Evolutionary conservation across 2,329 filamentous ascomycete species (phyloP), one percentile per base, ranked within the genome.

Genomic region (Fusarium liriodendri): DNA sequence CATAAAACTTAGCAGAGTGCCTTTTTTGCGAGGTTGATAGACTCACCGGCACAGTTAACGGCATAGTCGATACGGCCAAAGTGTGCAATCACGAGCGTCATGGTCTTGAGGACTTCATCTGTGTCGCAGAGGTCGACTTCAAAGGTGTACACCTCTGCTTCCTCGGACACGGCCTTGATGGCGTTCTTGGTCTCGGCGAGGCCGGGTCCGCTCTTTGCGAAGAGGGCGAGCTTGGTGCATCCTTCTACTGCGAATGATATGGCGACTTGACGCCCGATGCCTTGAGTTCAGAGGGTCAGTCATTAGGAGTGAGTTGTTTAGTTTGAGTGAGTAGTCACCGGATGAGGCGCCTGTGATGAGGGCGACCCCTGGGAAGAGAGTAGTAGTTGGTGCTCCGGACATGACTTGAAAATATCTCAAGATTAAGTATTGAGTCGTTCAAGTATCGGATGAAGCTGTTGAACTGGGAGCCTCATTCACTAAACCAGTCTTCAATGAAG

Each of bases 31-130:
- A 42, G 4, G 9, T 18, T 2, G 22, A 16, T 13, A 5, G 13
- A 69, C 69, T 38, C 57, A 82, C 82, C 84, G 27, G 85, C 86
- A 66, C 80, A 83, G 76, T 87, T 87, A 38, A 85, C 82, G 20
- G 83, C 83, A 76, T 87, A 87, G 76, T 87, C 85, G 18, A 87
- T 80, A 6, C 85, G 78, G 0, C 82, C 82, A 63, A 84, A 85
- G 16, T 76, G 71, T 2, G 74, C 67, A 5, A 84, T 79, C 4
- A 80, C 77, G 59, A 72, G 63, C 5, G 79, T 77, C 60, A 87
- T 77, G 11, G 83, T 78, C 5, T 62, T 62, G 6, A 81, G 68
- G 10, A 87, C 78, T 6, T 83, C 77, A 1, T 76, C 73, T 32
- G 83, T 81, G 16, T 80, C 71, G 5, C 81, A 73, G 32, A 84